Base-by-base conservation (phyloP, 495 filamentous ascomycete genomes). In the Xylaria nigripes region DNA sequence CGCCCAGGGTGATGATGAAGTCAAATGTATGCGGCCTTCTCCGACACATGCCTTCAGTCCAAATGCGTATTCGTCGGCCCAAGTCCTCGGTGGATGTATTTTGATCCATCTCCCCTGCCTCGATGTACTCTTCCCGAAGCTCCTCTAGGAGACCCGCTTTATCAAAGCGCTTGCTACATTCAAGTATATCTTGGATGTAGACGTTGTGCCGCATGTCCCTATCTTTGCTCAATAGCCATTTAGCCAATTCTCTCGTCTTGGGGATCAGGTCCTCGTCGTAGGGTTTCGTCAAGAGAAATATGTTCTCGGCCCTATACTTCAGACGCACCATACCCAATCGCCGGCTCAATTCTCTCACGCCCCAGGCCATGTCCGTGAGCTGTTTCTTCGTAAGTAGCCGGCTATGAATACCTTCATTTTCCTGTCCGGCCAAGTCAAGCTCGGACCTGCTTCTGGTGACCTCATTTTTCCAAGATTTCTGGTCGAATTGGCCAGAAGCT, bases 361-460 rank as follows among this genome's bases (percentile, higher is more conserved):
- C 91, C 81, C 88, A 89, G 0, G 90, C 90, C 93, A 98, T 95
- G 56, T 97, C 93, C 1, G 85, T 86, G 30, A 98, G 75, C 68
- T 98, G 89, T 54, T 84, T 86, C 70, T 97, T 98, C 2, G 90
- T 96, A 57, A 98, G 75, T 29, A 93, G 79, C 13, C 78, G 70
- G 51, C 68, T 75, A 55, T 77, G 72, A 32, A 68, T 48, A 9
- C 60, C 67, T 18, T 70, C 65, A 6, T 52, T 48, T 50, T 57
- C 57, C 34, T 47, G 51, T 1, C 53, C 53, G 59, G 55, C 40
- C 53, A 51, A 45, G 34, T 73, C 67, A 45, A 69, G 30, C 16
- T 64, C 59, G 9, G 67, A 55, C 16, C 59, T 54, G 13, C 58
- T 50, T 34, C 60, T 64, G 38, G 59, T 53, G 15, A 77, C 69